Conservation (phyloP, 441 rosid genomes). For the Mallotus japonicus region DNA sequence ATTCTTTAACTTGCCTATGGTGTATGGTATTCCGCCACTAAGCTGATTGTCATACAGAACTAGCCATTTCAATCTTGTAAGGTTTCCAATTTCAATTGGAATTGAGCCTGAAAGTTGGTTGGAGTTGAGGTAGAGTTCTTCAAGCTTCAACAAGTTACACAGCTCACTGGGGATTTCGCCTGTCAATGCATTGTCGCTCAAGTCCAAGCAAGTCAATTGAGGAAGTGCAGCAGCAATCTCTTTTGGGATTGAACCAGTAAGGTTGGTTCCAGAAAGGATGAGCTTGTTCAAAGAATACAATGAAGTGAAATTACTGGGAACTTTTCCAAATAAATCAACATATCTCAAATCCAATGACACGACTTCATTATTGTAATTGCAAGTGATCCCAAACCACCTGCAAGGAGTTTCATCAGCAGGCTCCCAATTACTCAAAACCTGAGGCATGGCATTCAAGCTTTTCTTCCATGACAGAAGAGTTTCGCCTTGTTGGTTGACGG, state of each 20-base stretch:
- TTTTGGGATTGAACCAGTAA: constrained; percentile 54
- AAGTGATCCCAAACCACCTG: constrained; percentile 51
- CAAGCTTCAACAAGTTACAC: constrained; percentile 41
- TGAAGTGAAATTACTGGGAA: constrained; percentile 46
- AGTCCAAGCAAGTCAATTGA: constrained; percentile 41
- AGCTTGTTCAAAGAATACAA: constrained; percentile 50
- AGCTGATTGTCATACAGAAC: constrained; percentile 56
- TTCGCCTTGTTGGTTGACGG: constrained; percentile 54
- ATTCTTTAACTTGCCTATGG: constrained; percentile 50
- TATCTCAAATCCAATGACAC: constrained; percentile 44
- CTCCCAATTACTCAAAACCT: constrained; percentile 43
- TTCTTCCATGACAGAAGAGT: constrained; percentile 60
- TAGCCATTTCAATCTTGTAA: constrained; percentile 46
- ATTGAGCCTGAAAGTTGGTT: constrained; percentile 53
- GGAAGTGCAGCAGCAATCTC: constrained; percentile 39
- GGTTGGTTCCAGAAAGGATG: constrained; percentile 52
- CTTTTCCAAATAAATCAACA: constrained; percentile 46
- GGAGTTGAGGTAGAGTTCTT: constrained; percentile 50
- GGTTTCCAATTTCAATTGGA: constrained; percentile 50
- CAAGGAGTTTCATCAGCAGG: constrained; percentile 44
- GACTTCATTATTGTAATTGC: constrained; percentile 40
- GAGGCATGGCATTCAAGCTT: constrained; percentile 40
- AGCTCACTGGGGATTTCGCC: constrained; percentile 58
- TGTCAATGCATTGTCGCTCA: constrained; percentile 57
- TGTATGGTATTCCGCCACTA: constrained; percentile 47